A percentile compares a stretch with the other conserved stretches of the same genome.
Evolutionary conservation across 805 yeast species (phyloP).

Genomic region (Starmerella scarabaei): DNA sequence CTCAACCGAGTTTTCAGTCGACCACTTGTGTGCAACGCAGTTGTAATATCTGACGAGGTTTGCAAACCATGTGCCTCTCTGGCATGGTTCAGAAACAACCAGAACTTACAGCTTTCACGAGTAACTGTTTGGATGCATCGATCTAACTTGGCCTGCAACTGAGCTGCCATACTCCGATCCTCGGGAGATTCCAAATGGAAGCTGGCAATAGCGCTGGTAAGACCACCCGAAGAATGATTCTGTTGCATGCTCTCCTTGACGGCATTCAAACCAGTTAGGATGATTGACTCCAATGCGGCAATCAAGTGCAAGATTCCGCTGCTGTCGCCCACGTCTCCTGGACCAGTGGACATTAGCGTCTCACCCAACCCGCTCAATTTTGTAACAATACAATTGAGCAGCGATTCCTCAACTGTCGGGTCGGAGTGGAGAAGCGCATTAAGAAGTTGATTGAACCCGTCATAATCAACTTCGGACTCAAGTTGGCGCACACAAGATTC

Average conservation of each 20-base stretch:
- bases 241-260: background rate
- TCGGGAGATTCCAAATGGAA: conserved; percentile 57
- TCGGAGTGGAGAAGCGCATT: conserved; percentile 5
- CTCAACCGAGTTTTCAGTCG: conserved; percentile 23
- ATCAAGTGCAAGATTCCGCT: conserved; percentile 6
- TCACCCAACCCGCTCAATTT: background rate
- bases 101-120: conserved; percentile 16
- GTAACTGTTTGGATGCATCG: conserved; percentile 16
- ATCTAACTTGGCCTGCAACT: conserved; percentile 29
- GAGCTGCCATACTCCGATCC: conserved; percentile 37
- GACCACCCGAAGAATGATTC: conserved; percentile 2
- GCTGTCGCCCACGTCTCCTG: conserved; percentile 5
- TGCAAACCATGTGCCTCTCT: background rate
- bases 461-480: conserved; percentile 15
- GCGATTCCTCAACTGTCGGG: conserved; percentile 6
- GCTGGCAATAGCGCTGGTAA: conserved; percentile 11
- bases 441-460: conserved; percentile 11
- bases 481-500: conserved; percentile 5
- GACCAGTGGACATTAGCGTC: background rate
- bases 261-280: conserved; percentile 3
- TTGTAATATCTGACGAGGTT: conserved; percentile 6
- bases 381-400: conserved; percentile 2
- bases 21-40: conserved; percentile 19
- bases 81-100: conserved; percentile 17
- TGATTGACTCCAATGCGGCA: conserved; percentile 6